Base-by-base conservation (phyloP, 305 asterid genomes). In the Fraxinus platypoda region DNA sequence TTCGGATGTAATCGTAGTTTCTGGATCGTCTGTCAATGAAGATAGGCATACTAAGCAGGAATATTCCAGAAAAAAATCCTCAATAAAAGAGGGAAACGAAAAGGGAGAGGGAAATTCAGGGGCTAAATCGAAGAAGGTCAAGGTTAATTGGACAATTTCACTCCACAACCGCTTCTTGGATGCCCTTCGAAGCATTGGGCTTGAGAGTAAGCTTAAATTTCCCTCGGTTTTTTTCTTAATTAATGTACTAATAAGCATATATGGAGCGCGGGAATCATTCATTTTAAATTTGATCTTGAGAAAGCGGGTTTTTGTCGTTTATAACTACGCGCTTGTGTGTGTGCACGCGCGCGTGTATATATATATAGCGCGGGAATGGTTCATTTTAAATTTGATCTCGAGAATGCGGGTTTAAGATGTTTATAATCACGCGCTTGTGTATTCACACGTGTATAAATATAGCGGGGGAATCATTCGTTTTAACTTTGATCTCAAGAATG, bases 111-210 rank as follows among this genome's bases (percentile, higher is more conserved):
- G 78, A 17, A 76, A 34, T 71, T 77, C 78, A 33, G 78, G 68
- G 37, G 38, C 62, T 15, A 49, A 85, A 13, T 81, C 75, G 2
- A 88, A 84, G 28, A 92, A 81, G 84, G 81, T 84, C 11, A 92
- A 88, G 84, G 64, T 92, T 75, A 68, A 88, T 75, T 92, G 97
- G 97, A 91, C 91, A 52, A 80, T 82, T 84, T 26, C 88, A 3
- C 88, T 92, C 30, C 97, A 92, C 81, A 80, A 85, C 81, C 85
- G 85, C 8, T 92, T 92, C 93, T 87, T 92, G 92, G 89, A 90
- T 4, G 97, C 97, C 35, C 80, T 92, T 68, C 68, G 81, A 34
- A 86, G 81, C 82, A 83, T 91, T 70, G 97, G 97, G 5, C 81
- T 87, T 54, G 91, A 90, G 2, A 84, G 97, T 92, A 88, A 85